Base-by-base conservation (phyloP, 2,329 filamentous ascomycete species). In the Fusarium subtropicale region DNA sequence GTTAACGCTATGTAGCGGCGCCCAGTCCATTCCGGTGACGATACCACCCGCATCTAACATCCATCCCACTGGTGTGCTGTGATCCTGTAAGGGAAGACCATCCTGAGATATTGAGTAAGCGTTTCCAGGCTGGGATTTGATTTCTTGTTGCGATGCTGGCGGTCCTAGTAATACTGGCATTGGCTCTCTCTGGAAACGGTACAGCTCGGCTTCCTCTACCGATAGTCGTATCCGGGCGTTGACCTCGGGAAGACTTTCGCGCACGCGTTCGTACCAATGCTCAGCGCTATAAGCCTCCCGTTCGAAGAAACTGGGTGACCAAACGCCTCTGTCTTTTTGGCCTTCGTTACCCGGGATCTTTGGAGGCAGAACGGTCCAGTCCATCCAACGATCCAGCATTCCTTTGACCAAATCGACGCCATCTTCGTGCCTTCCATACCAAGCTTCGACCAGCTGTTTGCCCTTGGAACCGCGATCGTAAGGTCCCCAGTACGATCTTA, bases 21-120 rank as follows among this genome's bases (percentile, higher is more conserved):
- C 84, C 87, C 87, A 89, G 47, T 81, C 83, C 75, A 88, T 82
- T 28, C 82, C 79, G 7, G 85, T 75, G 7, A 86, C 82, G 16
- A 87, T 80, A 51, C 87, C 86, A 13, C 85, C 86, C 0, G 83
- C 79, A 60, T 89, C 84, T 16, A 89, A 71, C 67, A 88, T 77
- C 85, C 85, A 88, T 6, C 85, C 86, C 76, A 67, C 80, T 67
- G 70, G 72, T 30, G 66, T 51, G 9, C 60, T 50, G 3, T 69
- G 53, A n/a, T 78, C 71, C 12, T 74, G 62, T 22, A 77, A 66
- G 1, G 78, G 76, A 11, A 80, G 47, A 0, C 79, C 78, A 0
- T 70, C 68, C 10, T 79, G 72, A 4, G 74, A 74, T 26, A 79
- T 44, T 0, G 74, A 33, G 58, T 71, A 64, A 16, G 71, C 63